Conservation (phyloP, 1,284 basidiomycete genomes). For the Ustilago bromivora region DNA sequence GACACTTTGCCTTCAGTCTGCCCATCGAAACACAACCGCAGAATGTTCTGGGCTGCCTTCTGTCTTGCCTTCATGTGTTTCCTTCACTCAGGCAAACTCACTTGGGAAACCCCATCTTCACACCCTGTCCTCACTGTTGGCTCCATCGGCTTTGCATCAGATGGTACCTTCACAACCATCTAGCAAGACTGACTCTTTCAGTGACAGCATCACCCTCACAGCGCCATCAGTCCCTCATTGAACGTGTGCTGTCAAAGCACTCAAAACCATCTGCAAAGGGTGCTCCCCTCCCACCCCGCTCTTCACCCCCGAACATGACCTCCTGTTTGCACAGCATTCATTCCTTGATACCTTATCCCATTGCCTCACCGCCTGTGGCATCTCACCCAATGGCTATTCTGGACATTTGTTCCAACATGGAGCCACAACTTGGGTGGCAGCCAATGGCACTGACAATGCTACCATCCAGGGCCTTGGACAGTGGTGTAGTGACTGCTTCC, state of each 20-base stretch:
- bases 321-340: background rate
- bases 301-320: background rate
- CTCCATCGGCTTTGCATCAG: background rate
- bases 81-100: background rate
- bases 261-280: background rate
- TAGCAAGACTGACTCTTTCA: background rate
- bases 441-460: background rate
- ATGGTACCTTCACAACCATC: background rate
- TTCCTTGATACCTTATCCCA: background rate
- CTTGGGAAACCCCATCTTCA: background rate
- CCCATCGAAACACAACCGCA: background rate
- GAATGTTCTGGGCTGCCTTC: background rate
- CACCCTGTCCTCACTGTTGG: background rate
- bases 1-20: background rate
- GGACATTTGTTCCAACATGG: background rate
- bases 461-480: background rate
- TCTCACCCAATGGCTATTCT: background rate
- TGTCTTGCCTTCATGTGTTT: background rate
- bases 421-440: background rate
- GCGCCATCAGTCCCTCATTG: background rate
- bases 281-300: background rate
- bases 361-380: background rate
- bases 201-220: background rate
- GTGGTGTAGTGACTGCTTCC: background rate
- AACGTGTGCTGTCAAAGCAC: background rate